A percentile compares a stretch with the other conserved stretches of the same genome.
These are phyloP conservation scores for Penicillium sp. DNA, from an alignment of 2,329 filamentous ascomycete genomes.

Conservation along the genomic window DNA sequence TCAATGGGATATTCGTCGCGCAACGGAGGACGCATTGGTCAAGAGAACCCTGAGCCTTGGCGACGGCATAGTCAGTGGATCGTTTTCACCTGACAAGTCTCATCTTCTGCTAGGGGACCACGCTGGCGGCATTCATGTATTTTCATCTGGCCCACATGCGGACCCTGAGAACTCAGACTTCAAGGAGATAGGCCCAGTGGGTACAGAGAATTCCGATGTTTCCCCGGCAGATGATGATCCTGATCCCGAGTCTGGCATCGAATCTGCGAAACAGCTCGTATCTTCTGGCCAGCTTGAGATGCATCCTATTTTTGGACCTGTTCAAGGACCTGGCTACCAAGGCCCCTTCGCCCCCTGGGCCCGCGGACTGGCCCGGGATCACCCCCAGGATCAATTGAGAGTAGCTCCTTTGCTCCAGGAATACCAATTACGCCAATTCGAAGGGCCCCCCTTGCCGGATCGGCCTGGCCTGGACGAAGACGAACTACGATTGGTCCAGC, in stretches of 20 bases:
- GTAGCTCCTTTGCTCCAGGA: constrained; percentile 23
- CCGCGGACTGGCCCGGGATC: constrained; percentile 21
- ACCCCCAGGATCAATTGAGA: constrained; percentile 18
- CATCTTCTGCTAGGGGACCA: constrained; percentile 55
- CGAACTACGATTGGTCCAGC: constrained; percentile 14
- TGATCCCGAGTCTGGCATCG: constrained; percentile 22
- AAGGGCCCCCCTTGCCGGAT: constrained; percentile 18
- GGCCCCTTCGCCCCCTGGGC: constrained; percentile 42
- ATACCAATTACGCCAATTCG: constrained; percentile 29
- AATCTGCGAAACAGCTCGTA: constrained; percentile 27
- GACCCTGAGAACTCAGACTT: constrained; percentile 7
- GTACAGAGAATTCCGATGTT: not conserved
- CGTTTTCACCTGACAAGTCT: constrained; percentile 51
- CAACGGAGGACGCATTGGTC: constrained; percentile 48
- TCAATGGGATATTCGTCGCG: constrained; percentile 53
- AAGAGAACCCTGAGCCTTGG: constrained; percentile 46
- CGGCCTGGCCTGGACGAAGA: constrained; percentile 20
- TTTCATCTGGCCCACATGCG: constrained; percentile 36
- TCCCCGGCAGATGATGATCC: not conserved
- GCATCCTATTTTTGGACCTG: constrained; percentile 36
- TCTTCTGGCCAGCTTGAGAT: constrained; percentile 29
- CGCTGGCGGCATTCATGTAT: constrained; percentile 49
- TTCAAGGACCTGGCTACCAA: constrained; percentile 37
- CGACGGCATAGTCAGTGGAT: constrained; percentile 54
- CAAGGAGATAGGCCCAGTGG: not conserved